Evolutionary conservation across 495 filamentous ascomycete species (phyloP).

Genomic region (Cudoniella acicularis): DNA sequence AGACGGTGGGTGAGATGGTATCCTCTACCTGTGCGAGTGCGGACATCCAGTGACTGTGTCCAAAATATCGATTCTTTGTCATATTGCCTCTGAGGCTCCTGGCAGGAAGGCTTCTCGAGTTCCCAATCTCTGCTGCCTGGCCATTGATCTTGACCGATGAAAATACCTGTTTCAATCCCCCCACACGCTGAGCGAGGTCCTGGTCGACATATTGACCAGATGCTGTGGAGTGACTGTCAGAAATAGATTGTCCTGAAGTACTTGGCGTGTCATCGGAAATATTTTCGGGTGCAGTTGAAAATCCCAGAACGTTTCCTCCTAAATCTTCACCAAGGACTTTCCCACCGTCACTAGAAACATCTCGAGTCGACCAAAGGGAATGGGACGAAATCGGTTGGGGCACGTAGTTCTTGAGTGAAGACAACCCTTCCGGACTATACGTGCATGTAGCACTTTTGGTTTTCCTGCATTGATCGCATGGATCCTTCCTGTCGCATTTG

Average conservation of each 20-base stretch:
- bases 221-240: not conserved
- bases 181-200: not conserved
- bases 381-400: not conserved
- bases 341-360: not conserved
- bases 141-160: not conserved
- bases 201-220: not conserved
- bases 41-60: not conserved
- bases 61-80: not conserved
- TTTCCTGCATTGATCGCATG: slow-evolving; percentile 28
- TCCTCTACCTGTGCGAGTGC: not conserved
- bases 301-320: not conserved
- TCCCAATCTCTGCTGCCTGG: not conserved
- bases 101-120: not conserved
- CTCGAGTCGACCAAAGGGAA: not conserved
- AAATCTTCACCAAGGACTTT: slow-evolving; percentile 2
- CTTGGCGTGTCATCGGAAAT: not conserved
- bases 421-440: not conserved
- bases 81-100: not conserved
- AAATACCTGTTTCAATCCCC: not conserved
- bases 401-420: not conserved
- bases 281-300: not conserved
- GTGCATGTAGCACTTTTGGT: not conserved
- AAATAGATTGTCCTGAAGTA: not conserved
- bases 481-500: slow-evolving; percentile 36
- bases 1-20: not conserved